Percentiles rank a stretch among this genome's conserved stretches.
Evolutionary conservation across 768 basidiomycete genomes (phyloP).

Genomic region (Auricularia auricula-judae): DNA sequence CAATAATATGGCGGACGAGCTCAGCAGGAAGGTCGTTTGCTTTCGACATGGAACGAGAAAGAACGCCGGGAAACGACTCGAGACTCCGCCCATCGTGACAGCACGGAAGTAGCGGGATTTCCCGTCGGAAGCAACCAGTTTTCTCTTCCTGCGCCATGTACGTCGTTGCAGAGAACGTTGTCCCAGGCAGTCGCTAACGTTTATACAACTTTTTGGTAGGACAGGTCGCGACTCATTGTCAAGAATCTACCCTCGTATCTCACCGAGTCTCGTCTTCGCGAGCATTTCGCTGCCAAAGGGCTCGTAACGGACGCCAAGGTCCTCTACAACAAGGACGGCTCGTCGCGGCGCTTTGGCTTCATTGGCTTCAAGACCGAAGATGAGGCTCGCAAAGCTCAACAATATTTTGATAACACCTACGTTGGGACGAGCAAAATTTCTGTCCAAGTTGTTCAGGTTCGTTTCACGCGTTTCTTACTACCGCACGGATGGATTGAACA

Average conservation of each 20-base stretch:
- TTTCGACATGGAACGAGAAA: no score
- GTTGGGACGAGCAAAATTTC: slow-evolving; percentile 68
- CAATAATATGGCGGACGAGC: no score
- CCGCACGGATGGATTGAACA: slow-evolving; percentile 6
- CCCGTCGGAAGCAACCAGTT: no score
- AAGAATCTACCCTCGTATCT: slow-evolving; percentile 70
- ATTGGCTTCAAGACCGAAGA: slow-evolving; percentile 75
- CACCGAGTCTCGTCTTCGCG: slow-evolving; percentile 49
- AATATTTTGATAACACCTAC: slow-evolving; percentile 81
- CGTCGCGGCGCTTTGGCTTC: slow-evolving; percentile 82
- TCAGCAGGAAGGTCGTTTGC: no score
- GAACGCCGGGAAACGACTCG: no score
- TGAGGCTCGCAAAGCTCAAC: slow-evolving; percentile 62
- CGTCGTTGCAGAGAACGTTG: no score
- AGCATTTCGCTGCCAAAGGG: slow-evolving; percentile 54
- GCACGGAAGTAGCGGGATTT: no score
- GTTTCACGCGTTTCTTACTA: slow-evolving; percentile 15
- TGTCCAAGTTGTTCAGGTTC: slow-evolving; percentile 69
- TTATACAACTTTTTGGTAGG: not conserved
- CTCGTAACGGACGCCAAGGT: slow-evolving; percentile 82
- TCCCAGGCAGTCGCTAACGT: no score
- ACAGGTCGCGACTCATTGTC: slow-evolving; percentile 75
- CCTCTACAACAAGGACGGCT: slow-evolving; percentile 64
- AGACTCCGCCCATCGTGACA: no score
- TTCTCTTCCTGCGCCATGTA: no score